A percentile compares a stretch with the other conserved stretches of the same genome.
These are phyloP conservation scores for Botryococcus braunii DNA, from an alignment of 163 green algal genomes.

Conservation along the genomic window DNA sequence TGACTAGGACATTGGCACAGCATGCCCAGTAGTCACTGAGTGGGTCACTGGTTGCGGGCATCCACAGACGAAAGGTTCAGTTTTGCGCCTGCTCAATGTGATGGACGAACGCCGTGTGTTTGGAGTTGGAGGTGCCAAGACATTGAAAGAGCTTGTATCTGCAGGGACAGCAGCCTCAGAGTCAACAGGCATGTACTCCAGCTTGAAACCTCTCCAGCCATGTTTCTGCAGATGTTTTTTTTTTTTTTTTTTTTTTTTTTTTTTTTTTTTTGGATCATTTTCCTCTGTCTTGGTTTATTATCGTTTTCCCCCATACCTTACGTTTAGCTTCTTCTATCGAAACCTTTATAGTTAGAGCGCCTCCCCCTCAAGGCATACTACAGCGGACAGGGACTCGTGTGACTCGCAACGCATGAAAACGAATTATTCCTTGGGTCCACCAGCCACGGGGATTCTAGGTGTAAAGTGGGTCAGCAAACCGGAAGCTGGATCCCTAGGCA, in stretches of 20 bases:
- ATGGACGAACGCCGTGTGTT: conserved; percentile 29
- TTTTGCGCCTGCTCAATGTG: conserved; percentile 16
- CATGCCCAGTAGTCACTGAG: too few relatives aligned
- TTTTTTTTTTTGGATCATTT: background rate
- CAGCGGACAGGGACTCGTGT: too few relatives aligned
- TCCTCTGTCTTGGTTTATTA: background rate
- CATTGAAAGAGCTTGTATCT: conserved; percentile 25
- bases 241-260: background rate
- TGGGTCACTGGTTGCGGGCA: background rate
- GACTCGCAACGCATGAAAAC: too few relatives aligned
- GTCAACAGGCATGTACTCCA: background rate
- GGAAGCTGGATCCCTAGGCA: too few relatives aligned
- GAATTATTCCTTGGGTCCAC: too few relatives aligned
- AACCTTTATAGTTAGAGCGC: background rate
- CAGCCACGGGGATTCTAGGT: too few relatives aligned
- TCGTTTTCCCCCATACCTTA: background rate
- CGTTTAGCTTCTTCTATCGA: background rate
- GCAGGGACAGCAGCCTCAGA: conserved; percentile 11
- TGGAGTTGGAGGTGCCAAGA: conserved; percentile 21
- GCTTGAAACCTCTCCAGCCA: background rate
- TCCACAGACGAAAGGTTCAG: conserved; percentile 6
- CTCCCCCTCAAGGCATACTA: too few relatives aligned
- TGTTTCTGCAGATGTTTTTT: background rate
- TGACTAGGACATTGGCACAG: background rate
- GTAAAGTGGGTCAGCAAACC: too few relatives aligned